phyloP scores from a whole-genome alignment of 1,139 yeast genomes.

The Pichia sp. region DNA sequence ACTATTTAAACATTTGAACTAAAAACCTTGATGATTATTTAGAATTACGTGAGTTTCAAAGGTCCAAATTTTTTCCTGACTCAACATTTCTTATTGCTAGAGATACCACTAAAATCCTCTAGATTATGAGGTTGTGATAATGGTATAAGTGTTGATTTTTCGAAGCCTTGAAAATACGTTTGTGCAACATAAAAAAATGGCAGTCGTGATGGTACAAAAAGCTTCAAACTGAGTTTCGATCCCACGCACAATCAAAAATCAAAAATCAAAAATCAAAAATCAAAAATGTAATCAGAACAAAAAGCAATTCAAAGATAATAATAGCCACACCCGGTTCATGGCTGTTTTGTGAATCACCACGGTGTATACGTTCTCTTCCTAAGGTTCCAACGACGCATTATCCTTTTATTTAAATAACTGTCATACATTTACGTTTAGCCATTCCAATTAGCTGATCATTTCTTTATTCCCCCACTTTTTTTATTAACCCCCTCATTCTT shows the following conservation, averaged over 20 bases:
- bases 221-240: neutral
- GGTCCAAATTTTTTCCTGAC: too few species aligned
- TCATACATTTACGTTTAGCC: too few species aligned
- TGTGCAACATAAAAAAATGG: neutral
- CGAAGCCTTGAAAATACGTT: too few species aligned
- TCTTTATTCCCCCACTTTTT: neutral
- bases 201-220: neutral
- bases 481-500: neutral
- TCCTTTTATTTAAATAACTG: too few species aligned
- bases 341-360: neutral
- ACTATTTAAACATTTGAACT: too few species aligned
- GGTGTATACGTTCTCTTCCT: neutral
- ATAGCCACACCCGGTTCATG: neutral
- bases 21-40: too few species aligned
- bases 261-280: neutral
- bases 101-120: too few species aligned
- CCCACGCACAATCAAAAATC: neutral
- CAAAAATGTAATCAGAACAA: neutral
- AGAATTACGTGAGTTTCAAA: too few species aligned
- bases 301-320: neutral
- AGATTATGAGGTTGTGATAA: too few species aligned
- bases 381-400: neutral
- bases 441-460: neutral
- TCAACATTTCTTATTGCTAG: too few species aligned
- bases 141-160: too few species aligned